Conservation (phyloP, 2,329 filamentous ascomycete genomes). For the Pezicula radicicola region DNA sequence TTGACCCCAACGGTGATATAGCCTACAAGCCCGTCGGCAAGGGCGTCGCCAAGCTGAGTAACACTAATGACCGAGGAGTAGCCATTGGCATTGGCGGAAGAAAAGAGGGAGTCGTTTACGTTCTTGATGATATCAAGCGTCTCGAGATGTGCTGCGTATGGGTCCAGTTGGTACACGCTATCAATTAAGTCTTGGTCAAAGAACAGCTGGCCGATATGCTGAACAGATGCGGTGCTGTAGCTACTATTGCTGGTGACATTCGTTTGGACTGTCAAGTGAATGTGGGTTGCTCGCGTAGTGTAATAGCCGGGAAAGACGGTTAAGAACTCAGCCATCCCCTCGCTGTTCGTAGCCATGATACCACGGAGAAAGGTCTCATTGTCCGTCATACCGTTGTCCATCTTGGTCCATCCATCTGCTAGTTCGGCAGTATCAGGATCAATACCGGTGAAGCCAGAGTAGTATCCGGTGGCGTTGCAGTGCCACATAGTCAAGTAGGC, state of each 20-base stretch:
- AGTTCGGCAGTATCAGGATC: slow-evolving; percentile 4
- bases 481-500: slow-evolving; percentile 30
- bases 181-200: slow-evolving; percentile 5
- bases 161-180: slow-evolving; percentile 1
- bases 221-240: background rate
- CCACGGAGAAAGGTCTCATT: slow-evolving; percentile 6
- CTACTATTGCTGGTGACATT: background rate
- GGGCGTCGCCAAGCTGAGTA: slow-evolving; percentile 25
- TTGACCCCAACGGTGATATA: slow-evolving; percentile 33
- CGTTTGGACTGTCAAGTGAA: slow-evolving; percentile 7
- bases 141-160: background rate
- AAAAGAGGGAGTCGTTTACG: background rate
- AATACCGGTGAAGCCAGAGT: slow-evolving; percentile 23
- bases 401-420: slow-evolving; percentile 1
- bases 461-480: slow-evolving; percentile 30
- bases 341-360: slow-evolving; percentile 3
- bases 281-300: slow-evolving; percentile 5
- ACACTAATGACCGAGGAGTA: slow-evolving; percentile 10
- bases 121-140: slow-evolving; percentile 4
- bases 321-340: slow-evolving; percentile 8
- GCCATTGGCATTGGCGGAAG: background rate
- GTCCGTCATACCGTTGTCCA: slow-evolving; percentile 5
- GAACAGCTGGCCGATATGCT: slow-evolving; percentile 9
- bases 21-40: slow-evolving; percentile 30
- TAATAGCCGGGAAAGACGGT: slow-evolving; percentile 9